Conservation (phyloP, 805 yeast species). For the Ogataea populi-albae region DNA sequence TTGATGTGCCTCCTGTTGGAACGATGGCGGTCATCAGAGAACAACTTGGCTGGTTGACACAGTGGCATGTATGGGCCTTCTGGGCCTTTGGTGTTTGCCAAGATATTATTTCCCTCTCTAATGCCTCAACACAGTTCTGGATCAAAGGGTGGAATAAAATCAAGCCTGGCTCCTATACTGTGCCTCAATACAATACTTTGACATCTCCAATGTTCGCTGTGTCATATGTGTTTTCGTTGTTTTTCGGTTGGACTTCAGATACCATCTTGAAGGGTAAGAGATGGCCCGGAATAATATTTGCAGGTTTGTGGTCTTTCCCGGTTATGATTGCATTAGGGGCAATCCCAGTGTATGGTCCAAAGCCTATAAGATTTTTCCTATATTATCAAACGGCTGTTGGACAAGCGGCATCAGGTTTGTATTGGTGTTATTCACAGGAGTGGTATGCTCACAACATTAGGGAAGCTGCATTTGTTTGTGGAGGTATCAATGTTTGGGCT, state of each 20-base stretch:
- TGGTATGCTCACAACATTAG: conserved; percentile 15
- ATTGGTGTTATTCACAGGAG: conserved; percentile 22
- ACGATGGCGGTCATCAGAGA: conserved; percentile 10
- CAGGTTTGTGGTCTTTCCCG: conserved; percentile 16
- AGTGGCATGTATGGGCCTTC: conserved; percentile 23
- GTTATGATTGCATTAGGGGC: conserved; percentile 15
- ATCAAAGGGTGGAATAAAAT: conserved; percentile 23
- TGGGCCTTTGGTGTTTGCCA: conserved; percentile 18
- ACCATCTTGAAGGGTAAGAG: conserved; percentile 18
- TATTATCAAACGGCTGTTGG: conserved; percentile 18
- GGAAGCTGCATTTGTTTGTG: conserved; percentile 18
- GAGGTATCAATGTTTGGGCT: conserved; percentile 22
- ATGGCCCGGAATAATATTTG: conserved; percentile 19
- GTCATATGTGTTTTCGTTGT: conserved; percentile 11
- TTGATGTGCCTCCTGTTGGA: conserved; percentile 11
- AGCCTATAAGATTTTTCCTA: conserved; percentile 18
- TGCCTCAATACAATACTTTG: conserved; percentile 16
- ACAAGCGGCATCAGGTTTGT: conserved; percentile 19
- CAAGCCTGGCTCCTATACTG: conserved; percentile 14
- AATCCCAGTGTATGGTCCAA: conserved; percentile 18
- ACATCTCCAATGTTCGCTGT: conserved; percentile 21
- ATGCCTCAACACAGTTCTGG: conserved; percentile 20
- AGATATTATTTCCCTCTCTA: conserved; percentile 17
- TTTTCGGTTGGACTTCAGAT: conserved; percentile 21
- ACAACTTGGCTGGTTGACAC: conserved; percentile 11